Base-by-base conservation (phyloP, 495 filamentous ascomycete species). In the Podospora anserina region DNA sequence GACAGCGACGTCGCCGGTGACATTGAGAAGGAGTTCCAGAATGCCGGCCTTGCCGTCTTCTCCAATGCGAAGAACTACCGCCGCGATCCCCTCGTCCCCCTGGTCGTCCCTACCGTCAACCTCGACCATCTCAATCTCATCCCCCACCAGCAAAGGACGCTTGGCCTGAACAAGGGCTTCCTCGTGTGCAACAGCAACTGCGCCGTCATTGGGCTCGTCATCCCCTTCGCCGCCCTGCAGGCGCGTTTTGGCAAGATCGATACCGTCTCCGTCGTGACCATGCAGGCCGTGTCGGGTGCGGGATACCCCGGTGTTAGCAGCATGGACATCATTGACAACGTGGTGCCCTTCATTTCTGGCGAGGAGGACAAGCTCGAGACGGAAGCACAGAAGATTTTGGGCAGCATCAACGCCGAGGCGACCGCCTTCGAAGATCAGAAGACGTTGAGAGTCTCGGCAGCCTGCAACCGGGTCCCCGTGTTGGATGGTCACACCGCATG, bases 31-130 rank as follows among this genome's bases (percentile, higher is more conserved):
- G 88, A 88, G 72, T 94, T 95, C 79, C 84, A 93, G 75, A 87
- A 89, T 72, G 88, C 89, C 23, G 87, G 92, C 75, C 85, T 93
- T 30, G 86, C 88, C 69, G 90, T 94, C 71, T 95, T 96, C 81
- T 94, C 91, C 66, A 96, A 94, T 74, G 91, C 92, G 5, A 95
- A 95, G 83, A 94, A 94, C 85, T 89, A 92, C 82, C 89, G 92
- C 73, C 88, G 89, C 75, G 87, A 93, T 77, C 91, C 91, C 19
- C 82, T 90, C 49, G 90, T 93, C n/a, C 92, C 92, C 4, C 85
- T 96, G 70, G 88, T 96, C 64, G 91, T 96, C 34, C 92, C 92
- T 2, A 93, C 90, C 19, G 91, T 94, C 69, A 95, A 94, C 80
- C 85, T 91, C 15, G 77, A 83, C n/a, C 91, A 95, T 77, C 81